Evolutionary conservation across 2,329 filamentous ascomycete genomes (phyloP), one percentile per base, ranked within the genome.

Genomic region (Diplodia scrobiculata): DNA sequence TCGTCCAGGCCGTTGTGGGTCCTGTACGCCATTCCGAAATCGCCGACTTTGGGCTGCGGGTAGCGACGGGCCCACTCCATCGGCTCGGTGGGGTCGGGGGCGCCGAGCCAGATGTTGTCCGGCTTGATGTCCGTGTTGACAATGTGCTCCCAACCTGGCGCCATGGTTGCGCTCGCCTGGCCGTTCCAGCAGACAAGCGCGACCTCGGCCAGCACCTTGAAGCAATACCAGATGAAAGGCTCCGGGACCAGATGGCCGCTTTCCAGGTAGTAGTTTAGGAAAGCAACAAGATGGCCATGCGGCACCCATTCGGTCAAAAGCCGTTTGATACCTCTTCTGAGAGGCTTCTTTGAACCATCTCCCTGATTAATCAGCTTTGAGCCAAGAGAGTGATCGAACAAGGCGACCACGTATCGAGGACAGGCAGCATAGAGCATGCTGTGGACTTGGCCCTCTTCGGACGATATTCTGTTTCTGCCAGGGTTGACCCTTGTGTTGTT

Each of bases 51-150:
- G 6, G 53, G 53, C 36, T 58, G 10, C 17, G 53, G 53, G 7
- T 45, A 58, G 10, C 17, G 53, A 2, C 53, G n/a, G 1, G 36
- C 53, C 53, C 53, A 58, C 21, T 14, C 19, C 36, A 58, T 14
- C 7, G 53, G 53, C 21, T 58, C 53, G 5, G 5, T 17, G 3
- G 19, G 19, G 13, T 58, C 36, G 5, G 34, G 32, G 11, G 1
- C 11, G 34, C 19, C 19, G 1, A 58, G 19, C 19, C 21, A 27
- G 36, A 45, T 19, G 36, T 58, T 58, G 13, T 41, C 19, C 1
- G 53, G 21, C 53, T 58, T 58, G 53, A 58, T 41, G 19, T 58
- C 53, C 5, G 38, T 25, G 19, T 58, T 58, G 19, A 58, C 53
- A 7, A 45, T 45, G 19, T 36, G 34, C 14, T 58, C 53, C 53